These are phyloP conservation scores for Crataegus laevigata DNA, from an alignment of 306 rosid genomes.

Conservation along the genomic window DNA sequence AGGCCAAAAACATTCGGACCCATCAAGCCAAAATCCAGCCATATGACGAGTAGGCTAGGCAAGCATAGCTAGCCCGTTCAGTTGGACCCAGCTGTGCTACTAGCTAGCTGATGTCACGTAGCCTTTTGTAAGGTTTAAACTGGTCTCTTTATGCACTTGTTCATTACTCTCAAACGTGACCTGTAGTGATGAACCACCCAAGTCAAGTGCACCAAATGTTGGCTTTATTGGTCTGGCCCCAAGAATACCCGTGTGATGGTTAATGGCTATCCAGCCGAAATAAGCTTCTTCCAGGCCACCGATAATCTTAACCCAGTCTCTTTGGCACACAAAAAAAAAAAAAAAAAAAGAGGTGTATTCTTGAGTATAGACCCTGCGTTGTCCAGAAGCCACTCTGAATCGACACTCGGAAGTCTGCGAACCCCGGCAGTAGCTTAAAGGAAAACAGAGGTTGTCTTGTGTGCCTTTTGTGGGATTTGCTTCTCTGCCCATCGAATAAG, in stretches of 20 bases:
- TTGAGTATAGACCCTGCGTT: constrained; percentile 72
- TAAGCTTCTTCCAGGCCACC: constrained; percentile 91
- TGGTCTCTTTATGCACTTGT: constrained; percentile 40
- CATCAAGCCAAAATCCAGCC: too few relatives aligned
- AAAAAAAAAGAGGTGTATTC: constrained; percentile 63
- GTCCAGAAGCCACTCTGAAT: constrained; percentile 75
- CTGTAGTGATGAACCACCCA: constrained; percentile 96
- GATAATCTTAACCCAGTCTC: constrained; percentile 71
- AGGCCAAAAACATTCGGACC: too few relatives aligned
- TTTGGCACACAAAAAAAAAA: too few relatives aligned
- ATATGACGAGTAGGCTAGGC: too few relatives aligned
- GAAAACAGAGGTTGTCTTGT: constrained; percentile 59
- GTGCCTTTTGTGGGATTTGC: constrained; percentile 67
- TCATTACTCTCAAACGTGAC: constrained; percentile 87
- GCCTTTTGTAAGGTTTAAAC: constrained; percentile 63
- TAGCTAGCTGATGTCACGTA: too few relatives aligned
- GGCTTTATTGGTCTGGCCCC: constrained; percentile 62
- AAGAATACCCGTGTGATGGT: constrained; percentile 52
- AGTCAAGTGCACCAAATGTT: constrained; percentile 84
- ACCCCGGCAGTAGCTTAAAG: constrained; percentile 95
- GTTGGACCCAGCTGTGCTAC: too few relatives aligned
- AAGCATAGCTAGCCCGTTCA: too few relatives aligned
- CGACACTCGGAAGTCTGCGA: constrained; percentile 54
- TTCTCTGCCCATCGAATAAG: constrained; percentile 77
- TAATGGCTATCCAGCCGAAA: constrained; percentile 92